A percentile compares a stretch with the other conserved stretches of the same genome.
Evolutionary conservation across 129 eudicot species (phyloP).

Genomic region (Centaurea solstitialis): DNA sequence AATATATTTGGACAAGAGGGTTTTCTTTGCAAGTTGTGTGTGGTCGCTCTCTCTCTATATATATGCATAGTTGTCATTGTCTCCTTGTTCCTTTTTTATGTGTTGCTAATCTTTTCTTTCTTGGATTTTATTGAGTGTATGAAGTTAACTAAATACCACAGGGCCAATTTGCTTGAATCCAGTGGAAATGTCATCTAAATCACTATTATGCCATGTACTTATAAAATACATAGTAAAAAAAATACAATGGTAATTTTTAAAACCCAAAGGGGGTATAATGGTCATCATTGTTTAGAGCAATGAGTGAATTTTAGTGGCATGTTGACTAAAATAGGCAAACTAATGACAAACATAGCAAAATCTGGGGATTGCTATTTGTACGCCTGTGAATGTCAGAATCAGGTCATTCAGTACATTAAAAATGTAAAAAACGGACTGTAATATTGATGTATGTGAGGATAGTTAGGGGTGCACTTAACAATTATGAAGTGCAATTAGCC

Average conservation of each 20-base stretch:
- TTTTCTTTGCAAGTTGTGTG: slow-evolving; percentile 30
- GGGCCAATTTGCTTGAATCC: not conserved
- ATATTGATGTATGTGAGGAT: too few relatives aligned
- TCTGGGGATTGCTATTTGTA: too few relatives aligned
- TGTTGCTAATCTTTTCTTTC: not conserved
- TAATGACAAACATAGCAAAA: not conserved
- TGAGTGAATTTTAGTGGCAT: not conserved
- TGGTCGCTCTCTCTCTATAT: slow-evolving; percentile 37
- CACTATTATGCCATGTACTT: not conserved
- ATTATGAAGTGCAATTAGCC: too few relatives aligned
- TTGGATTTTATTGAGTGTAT: slow-evolving; percentile 1
- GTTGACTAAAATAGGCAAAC: not conserved
- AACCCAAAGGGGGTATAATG: not conserved
- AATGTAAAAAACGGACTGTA: too few relatives aligned
- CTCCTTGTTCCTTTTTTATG: slow-evolving; percentile 22
- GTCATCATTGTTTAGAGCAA: not conserved
- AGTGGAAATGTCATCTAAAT: not conserved
- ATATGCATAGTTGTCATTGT: slow-evolving; percentile 31
- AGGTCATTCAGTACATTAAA: too few relatives aligned
- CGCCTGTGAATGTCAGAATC: too few relatives aligned
- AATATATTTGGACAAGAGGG: slow-evolving; percentile 26
- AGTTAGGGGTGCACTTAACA: too few relatives aligned
- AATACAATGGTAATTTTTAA: not conserved
- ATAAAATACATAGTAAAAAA: not conserved
- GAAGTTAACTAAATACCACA: not conserved